Evolutionary conservation across 371 early-diverging fungal genomes (phyloP).

Genomic region (Mucor piriformis): DNA sequence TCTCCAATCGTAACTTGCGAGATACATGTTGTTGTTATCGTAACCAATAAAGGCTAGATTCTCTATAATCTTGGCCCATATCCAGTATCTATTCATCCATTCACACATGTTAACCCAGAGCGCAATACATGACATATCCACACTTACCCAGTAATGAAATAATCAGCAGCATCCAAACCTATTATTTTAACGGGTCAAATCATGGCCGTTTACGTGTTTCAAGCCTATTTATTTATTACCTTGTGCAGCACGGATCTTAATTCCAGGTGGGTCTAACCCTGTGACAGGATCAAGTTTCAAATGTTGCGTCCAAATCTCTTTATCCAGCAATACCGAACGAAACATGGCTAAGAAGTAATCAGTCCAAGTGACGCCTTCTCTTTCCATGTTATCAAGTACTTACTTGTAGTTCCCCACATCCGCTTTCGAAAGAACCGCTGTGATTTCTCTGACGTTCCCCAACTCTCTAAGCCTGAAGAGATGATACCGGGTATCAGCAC

Average conservation of each 20-base stretch:
- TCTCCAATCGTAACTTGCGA: constrained; percentile 96
- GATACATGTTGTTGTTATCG: constrained; percentile 84
- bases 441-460: constrained; percentile 80
- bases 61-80: constrained; percentile 87
- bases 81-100: constrained; percentile 72
- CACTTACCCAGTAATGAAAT: constrained; percentile 78
- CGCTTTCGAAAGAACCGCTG: constrained; percentile 85
- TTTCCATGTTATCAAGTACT: too few relatives aligned
- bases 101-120: neutral
- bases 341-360: constrained; percentile 65
- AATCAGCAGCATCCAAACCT: constrained; percentile 87
- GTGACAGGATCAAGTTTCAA: constrained; percentile 83
- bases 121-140: too few relatives aligned
- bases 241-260: constrained; percentile 86
- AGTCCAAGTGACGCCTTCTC: too few relatives aligned
- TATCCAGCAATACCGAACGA: constrained; percentile 80
- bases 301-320: constrained; percentile 84
- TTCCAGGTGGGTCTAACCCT: constrained; percentile 86
- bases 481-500: constrained; percentile 92
- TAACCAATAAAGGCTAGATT: constrained; percentile 90
- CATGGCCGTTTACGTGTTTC: neutral
- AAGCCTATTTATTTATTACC: constrained; percentile 37
- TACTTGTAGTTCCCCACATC: constrained; percentile 90
- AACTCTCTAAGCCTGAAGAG: constrained; percentile 89
- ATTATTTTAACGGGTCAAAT: constrained; percentile 36